Conservation (phyloP, 192 early-diverging fungal genomes). For the Entomortierella parvispora region DNA sequence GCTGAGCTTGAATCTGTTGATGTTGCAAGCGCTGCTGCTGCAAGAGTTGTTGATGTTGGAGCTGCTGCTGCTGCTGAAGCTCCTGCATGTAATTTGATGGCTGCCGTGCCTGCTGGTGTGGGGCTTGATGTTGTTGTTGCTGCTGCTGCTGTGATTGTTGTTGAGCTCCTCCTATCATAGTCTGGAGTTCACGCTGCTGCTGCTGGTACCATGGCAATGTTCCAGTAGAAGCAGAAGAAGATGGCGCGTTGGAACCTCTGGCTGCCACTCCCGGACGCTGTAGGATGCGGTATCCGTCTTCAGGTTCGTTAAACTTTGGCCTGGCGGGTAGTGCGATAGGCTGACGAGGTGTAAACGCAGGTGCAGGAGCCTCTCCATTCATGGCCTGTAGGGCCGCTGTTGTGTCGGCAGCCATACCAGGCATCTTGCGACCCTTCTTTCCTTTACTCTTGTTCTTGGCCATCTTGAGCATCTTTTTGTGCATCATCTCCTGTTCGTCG, state of each 20-base stretch:
- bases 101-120: constrained; percentile 11
- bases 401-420: constrained; percentile 14
- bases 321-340: constrained; percentile 31
- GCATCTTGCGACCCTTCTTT: constrained; percentile 7
- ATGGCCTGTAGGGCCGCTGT: constrained; percentile 18
- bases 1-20: constrained; percentile 29
- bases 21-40: constrained; percentile 42
- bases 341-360: constrained; percentile 1
- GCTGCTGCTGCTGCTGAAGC: constrained; percentile 48
- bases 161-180: constrained; percentile 33
- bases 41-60: constrained; percentile 29
- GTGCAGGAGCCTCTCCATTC: constrained; percentile 2
- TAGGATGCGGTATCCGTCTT: constrained; percentile 40
- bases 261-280: constrained; percentile 32
- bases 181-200: constrained; percentile 39
- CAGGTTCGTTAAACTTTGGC: constrained; percentile 22
- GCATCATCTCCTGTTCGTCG: constrained; percentile 86
- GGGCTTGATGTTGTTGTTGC: constrained; percentile 16
- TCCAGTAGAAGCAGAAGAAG: constrained; percentile 5
- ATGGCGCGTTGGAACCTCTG: background rate
- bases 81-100: background rate
- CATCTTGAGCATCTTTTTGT: constrained; percentile 60
- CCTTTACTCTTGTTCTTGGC: constrained; percentile 53
- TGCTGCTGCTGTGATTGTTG: constrained; percentile 17
- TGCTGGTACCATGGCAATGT: constrained; percentile 47